Percentiles rank a stretch among this genome's conserved stretches.
Evolutionary conservation across 139 green algal species (phyloP).

Genomic region (Auxenochlorella pyrenoidosa): DNA sequence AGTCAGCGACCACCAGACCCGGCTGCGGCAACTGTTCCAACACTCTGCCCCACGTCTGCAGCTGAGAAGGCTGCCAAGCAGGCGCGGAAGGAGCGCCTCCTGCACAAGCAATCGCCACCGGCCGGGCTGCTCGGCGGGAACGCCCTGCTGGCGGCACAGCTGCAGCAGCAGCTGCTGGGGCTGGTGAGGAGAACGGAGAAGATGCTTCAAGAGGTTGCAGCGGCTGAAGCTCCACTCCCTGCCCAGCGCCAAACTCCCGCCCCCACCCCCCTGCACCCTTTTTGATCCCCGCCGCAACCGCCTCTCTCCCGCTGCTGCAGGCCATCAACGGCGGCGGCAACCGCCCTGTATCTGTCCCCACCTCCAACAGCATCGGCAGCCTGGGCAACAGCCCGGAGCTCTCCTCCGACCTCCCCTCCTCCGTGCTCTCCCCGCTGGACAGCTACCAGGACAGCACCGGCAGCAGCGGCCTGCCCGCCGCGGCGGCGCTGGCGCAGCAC

Average conservation of each 20-base stretch:
- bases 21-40: too few species aligned
- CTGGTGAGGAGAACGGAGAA: background rate
- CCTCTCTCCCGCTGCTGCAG: background rate
- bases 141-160: constrained; percentile 15
- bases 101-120: background rate
- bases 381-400: background rate
- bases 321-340: constrained; percentile 15
- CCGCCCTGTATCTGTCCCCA: background rate
- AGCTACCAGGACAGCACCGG: background rate
- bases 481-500: background rate
- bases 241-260: too few species aligned
- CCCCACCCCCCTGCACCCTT: too few species aligned
- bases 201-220: too few species aligned
- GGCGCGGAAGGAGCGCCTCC: constrained; percentile 41
- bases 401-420: constrained; percentile 3
- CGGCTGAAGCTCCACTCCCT: too few species aligned
- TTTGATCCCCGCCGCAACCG: too few species aligned
- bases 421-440: constrained; percentile 16
- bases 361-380: background rate
- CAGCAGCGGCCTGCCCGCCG: background rate
- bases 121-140: background rate
- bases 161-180: constrained; percentile 34
- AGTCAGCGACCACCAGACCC: too few species aligned
- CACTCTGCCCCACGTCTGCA: constrained; percentile 5
- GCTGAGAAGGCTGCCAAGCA: constrained; percentile 73